Evolutionary conservation across 164 flowering plant species (phyloP).

Genomic region (Vitis rupestris): DNA sequence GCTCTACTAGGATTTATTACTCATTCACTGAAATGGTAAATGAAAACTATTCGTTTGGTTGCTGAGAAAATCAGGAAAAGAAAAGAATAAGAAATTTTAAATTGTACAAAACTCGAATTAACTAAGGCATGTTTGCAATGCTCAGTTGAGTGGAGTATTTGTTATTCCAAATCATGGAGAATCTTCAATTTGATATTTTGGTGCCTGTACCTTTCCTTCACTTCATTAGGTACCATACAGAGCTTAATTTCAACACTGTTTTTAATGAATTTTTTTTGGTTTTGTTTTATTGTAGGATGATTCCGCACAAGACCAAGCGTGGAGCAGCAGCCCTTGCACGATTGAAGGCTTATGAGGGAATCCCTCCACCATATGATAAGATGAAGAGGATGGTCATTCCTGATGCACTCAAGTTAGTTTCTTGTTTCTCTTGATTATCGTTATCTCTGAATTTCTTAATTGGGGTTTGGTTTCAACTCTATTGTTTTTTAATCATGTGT

Average conservation of each 20-base stretch:
- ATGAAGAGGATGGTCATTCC: constrained; percentile 87
- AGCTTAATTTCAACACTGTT: not conserved
- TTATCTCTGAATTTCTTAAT: not conserved
- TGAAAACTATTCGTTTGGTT: too few relatives aligned
- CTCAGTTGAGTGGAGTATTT: too few relatives aligned
- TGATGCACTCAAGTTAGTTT: constrained; percentile 82
- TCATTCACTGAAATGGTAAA: too few relatives aligned
- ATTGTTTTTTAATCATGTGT: not conserved
- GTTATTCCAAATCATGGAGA: too few relatives aligned
- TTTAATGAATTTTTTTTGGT: not conserved
- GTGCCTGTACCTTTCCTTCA: too few relatives aligned
- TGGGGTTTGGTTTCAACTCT: not conserved
- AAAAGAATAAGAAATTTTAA: too few relatives aligned
- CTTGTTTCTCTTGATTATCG: not conserved
- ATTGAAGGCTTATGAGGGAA: constrained; percentile 79
- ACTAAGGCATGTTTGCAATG: too few relatives aligned
- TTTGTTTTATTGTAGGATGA: constrained; percentile 52
- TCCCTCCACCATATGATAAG: constrained; percentile 86
- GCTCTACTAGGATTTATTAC: too few relatives aligned
- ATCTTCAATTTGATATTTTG: too few relatives aligned
- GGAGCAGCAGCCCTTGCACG: constrained; percentile 89
- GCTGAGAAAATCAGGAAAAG: too few relatives aligned
- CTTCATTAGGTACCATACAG: too few relatives aligned
- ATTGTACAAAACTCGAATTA: too few relatives aligned
- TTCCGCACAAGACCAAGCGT: constrained; percentile 89